Percentiles rank a stretch among this genome's conserved stretches.
phyloP scores from a whole-genome alignment of 2,329 filamentous ascomycete species.

The Ceratocystis huliohia region DNA sequence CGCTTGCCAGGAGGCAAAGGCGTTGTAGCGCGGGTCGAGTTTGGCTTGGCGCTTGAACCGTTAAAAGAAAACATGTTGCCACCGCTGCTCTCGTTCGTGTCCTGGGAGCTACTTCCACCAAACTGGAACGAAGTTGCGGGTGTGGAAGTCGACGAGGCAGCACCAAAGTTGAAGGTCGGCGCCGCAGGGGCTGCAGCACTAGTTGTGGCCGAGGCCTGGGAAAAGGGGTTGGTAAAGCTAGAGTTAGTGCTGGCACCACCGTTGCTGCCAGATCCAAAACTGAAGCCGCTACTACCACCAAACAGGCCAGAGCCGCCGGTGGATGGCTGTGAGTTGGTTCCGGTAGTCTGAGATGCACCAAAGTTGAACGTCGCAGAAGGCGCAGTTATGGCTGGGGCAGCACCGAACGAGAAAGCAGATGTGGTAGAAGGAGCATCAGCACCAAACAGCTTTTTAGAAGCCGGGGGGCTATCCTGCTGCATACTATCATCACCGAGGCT shows the following conservation, averaged over 20 bases:
- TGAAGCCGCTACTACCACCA: constrained; percentile 25
- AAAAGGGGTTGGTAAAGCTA: constrained; percentile 33
- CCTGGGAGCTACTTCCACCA: constrained; percentile 20
- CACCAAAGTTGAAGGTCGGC: constrained; percentile 31
- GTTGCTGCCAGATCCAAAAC: constrained; percentile 14
- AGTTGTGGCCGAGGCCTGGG: background rate
- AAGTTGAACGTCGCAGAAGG: constrained; percentile 30
- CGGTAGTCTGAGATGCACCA: constrained; percentile 25
- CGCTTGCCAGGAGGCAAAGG: constrained; percentile 28
- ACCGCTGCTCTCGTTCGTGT: constrained; percentile 25
- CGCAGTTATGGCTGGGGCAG: constrained; percentile 22
- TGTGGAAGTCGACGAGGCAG: constrained; percentile 19
- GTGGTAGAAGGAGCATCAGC: constrained; percentile 6
- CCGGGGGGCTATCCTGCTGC: constrained; percentile 20
- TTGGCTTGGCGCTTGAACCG: constrained; percentile 11
- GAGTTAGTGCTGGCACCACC: constrained; percentile 24
- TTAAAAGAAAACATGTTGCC: constrained; percentile 23
- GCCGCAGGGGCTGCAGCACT: constrained; percentile 22
- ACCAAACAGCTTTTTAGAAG: constrained; percentile 23
- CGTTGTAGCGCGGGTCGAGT: constrained; percentile 16
- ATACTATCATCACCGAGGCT: constrained; percentile 14
- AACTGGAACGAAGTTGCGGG: constrained; percentile 21
- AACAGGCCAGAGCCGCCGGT: constrained; percentile 26
- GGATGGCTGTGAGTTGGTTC: constrained; percentile 15
- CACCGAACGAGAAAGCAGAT: constrained; percentile 29